Evolutionary conservation across 805 yeast genomes (phyloP).

Genomic region (Starmerella kuoi): DNA sequence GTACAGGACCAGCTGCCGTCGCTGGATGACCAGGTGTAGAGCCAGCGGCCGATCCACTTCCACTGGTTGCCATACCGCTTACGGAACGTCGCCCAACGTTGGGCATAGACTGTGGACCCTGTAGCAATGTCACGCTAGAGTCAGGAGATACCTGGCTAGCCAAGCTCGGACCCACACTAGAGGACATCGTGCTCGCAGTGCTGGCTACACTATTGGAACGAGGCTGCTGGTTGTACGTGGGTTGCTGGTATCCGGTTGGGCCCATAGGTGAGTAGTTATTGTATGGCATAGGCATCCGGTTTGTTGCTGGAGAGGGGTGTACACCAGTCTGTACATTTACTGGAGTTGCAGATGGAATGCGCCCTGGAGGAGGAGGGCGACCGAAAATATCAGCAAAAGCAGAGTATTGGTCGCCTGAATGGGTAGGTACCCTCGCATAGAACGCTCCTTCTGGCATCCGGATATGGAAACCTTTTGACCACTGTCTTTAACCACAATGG

Average conservation of each 20-base stretch:
- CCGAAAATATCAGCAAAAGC: slow-evolving; percentile 30
- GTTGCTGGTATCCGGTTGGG: background rate
- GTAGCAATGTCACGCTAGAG: background rate
- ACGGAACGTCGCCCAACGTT: slow-evolving; percentile 5
- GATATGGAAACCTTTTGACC: background rate
- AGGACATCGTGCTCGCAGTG: slow-evolving; percentile 5
- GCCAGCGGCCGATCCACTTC: background rate
- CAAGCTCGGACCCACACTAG: too few species aligned
- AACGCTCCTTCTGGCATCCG: slow-evolving; percentile 12
- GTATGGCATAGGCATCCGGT: background rate
- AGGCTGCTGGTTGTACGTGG: background rate
- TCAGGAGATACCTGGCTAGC: background rate
- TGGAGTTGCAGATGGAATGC: slow-evolving; percentile 13
- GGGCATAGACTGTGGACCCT: slow-evolving; percentile 8
- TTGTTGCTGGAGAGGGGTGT: background rate
- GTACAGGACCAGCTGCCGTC: background rate
- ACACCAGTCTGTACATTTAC: background rate
- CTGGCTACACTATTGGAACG: slow-evolving; percentile 11
- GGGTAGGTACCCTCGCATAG: slow-evolving; percentile 4
- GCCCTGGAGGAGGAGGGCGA: slow-evolving; percentile 28
- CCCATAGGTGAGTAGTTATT: background rate
- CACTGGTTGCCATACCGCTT: background rate
- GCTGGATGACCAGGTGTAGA: background rate
- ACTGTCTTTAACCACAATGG: background rate
- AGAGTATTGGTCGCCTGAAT: slow-evolving; percentile 19